These are phyloP conservation scores for Haplographium delicatum DNA, from an alignment of 495 filamentous ascomycete species.

Conservation along the genomic window DNA sequence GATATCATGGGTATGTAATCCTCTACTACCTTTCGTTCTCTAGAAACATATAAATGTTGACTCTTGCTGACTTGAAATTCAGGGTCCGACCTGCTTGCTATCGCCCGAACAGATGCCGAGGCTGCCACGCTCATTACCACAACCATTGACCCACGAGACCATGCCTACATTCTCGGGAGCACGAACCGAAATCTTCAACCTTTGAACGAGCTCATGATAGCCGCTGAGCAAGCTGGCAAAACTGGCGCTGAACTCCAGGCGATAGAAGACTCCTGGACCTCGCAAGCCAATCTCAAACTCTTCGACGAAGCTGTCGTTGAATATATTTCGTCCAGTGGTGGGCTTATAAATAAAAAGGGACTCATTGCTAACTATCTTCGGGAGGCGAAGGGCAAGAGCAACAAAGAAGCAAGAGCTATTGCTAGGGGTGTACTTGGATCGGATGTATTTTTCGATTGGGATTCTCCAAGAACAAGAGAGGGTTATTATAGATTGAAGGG, in stretches of 20 bases:
- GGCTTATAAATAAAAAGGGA: conserved; percentile 59
- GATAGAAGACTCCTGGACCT: conserved; percentile 85
- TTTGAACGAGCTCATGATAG: conserved; percentile 85
- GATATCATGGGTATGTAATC: conserved; percentile 83
- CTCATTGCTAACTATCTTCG: conserved; percentile 60
- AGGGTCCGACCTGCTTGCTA: conserved; percentile 78
- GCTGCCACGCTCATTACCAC: conserved; percentile 95
- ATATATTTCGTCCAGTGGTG: conserved; percentile 61
- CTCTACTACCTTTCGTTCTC: background rate
- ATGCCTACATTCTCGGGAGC: conserved; percentile 83
- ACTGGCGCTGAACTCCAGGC: conserved; percentile 74
- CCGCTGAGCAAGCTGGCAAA: conserved; percentile 80
- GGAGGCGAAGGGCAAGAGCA: conserved; percentile 71
- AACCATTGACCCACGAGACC: conserved; percentile 91
- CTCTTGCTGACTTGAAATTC: conserved; percentile 15
- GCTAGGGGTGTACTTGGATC: conserved; percentile 76
- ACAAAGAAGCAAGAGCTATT: conserved; percentile 74
- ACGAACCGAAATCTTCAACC: conserved; percentile 84
- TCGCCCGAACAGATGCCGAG: conserved; percentile 95
- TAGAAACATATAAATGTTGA: background rate
- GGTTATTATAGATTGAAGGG: conserved; percentile 91
- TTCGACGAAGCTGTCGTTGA: conserved; percentile 88
- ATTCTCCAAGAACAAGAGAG: conserved; percentile 81
- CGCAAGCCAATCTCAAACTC: conserved; percentile 79
- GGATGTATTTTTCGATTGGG: conserved; percentile 92